These are phyloP conservation scores for Chlamydomonas eustigma DNA, from an alignment of 139 green algal genomes.

Conservation along the genomic window DNA sequence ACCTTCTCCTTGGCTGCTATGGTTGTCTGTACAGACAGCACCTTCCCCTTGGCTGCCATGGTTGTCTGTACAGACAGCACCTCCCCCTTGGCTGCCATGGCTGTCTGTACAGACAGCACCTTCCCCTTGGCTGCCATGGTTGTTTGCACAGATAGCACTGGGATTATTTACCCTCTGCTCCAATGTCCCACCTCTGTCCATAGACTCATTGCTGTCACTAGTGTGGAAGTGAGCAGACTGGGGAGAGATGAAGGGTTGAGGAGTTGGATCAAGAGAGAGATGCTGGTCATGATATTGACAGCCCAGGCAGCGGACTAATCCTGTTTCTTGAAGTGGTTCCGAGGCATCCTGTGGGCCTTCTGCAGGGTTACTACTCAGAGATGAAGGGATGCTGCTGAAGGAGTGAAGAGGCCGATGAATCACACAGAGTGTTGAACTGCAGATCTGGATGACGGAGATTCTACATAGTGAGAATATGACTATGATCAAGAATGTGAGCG, in stretches of 20 bases:
- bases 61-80: background rate
- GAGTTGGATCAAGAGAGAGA: too few relatives aligned
- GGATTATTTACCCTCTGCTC: too few relatives aligned
- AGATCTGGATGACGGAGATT: slow-evolving; percentile 4
- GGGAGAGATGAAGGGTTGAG: too few relatives aligned
- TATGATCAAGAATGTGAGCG: background rate
- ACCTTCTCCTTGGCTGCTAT: background rate
- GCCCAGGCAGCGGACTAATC: background rate
- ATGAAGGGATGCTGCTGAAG: slow-evolving; percentile 11
- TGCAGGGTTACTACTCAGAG: background rate
- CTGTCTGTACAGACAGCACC: background rate
- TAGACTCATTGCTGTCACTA: too few relatives aligned
- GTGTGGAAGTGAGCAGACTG: too few relatives aligned
- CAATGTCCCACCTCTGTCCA: too few relatives aligned
- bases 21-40: background rate
- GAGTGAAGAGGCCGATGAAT: background rate
- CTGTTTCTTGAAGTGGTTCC: background rate
- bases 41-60: background rate
- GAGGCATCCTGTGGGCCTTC: background rate
- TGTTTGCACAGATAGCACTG: background rate
- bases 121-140: background rate
- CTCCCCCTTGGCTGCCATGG: background rate
- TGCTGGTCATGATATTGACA: too few relatives aligned
- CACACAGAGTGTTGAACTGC: background rate
- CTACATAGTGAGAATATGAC: background rate